Base-by-base conservation (phyloP, 306 rosid species). In the Prunus kanzakura region DNA sequence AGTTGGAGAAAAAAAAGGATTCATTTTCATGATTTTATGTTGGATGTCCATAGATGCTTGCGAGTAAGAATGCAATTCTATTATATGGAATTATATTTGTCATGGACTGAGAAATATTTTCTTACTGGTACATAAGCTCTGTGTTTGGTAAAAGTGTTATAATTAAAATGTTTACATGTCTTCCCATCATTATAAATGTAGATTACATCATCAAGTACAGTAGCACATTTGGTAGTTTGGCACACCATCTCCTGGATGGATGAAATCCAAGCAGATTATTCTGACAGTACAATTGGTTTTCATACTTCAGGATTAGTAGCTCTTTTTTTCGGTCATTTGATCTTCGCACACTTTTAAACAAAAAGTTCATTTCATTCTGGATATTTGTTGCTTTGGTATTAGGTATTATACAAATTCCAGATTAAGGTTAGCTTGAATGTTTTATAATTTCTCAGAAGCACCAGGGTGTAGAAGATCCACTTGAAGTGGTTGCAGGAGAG, bases 1-100 rank as follows among this genome's bases (percentile, higher is more conserved):
- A 87, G 73, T 82, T 95, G 99, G 99, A 88, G 85, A 88, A 95
- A 87, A 72, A 95, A 88, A 76, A 88, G 99, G 88, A 95, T 92
- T 77, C 99, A 95, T 91, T 92, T 92, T 83, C 99, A 95, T 67
- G 99, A 95, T 87, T 89, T 95, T 79, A 95, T 95, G 97, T 84
- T 95, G 87, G 88, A 87, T 62, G 91, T 95, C 77, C 99, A 95
- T 81, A 92, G 92, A 84, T 82, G 91, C 64, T 82, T 95, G 89
- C 97, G 89, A 87, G 99, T 95, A 82, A 82, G 97, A 80, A 75
- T 76, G 46, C 45, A 47, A 35, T 77, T 82, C 51, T 64, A 49
- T 52, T 69, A 41, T 32, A 55, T 76, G 61, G 47, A 41, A 51
- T 23, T 41, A 20, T 29, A 27, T 43, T 16, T 43, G 57, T 43